Evolutionary conservation across 257 asterid genomes (phyloP).

Genomic region (Solanum sejunctum): DNA sequence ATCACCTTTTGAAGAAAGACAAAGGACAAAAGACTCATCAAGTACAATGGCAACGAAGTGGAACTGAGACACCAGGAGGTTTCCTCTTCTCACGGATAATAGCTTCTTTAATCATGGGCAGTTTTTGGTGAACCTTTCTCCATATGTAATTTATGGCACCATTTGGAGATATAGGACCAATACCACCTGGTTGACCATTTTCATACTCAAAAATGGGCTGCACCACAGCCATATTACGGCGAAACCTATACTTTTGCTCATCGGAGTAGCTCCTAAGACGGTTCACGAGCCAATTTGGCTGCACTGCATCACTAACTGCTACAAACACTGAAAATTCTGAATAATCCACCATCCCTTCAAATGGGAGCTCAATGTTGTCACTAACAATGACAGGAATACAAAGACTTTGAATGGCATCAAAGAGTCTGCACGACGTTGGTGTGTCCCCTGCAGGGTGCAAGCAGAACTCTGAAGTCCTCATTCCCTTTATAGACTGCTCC

Average conservation of each 20-base stretch:
- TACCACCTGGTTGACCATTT: conserved; percentile 52
- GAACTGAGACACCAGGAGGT: conserved; percentile 61
- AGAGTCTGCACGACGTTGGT: conserved; percentile 86
- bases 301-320: conserved; percentile 67
- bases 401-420: conserved; percentile 90
- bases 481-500: conserved; percentile 83
- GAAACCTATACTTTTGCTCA: conserved; percentile 45
- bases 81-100: conserved; percentile 70
- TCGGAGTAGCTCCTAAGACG: conserved; percentile 51
- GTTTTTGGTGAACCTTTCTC: conserved; percentile 68
- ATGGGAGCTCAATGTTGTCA: conserved; percentile 85
- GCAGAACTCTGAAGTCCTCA: conserved; percentile 87
- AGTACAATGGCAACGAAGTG: conserved; percentile 76
- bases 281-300: conserved; percentile 61
- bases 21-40: conserved; percentile 5
- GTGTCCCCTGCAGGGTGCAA: conserved; percentile 97
- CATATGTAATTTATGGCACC: conserved; percentile 86
- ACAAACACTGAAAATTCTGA: conserved; percentile 63
- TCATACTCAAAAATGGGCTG: conserved; percentile 64
- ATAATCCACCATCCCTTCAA: conserved; percentile 83
- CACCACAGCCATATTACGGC: conserved; percentile 41
- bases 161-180: conserved; percentile 44
- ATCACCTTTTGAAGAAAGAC: background rate
- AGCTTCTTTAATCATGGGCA: conserved; percentile 72
- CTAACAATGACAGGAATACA: conserved; percentile 88